Evolutionary conservation across 1,284 basidiomycete species (phyloP).

Genomic region (Apiotrichum veenhuisii): DNA sequence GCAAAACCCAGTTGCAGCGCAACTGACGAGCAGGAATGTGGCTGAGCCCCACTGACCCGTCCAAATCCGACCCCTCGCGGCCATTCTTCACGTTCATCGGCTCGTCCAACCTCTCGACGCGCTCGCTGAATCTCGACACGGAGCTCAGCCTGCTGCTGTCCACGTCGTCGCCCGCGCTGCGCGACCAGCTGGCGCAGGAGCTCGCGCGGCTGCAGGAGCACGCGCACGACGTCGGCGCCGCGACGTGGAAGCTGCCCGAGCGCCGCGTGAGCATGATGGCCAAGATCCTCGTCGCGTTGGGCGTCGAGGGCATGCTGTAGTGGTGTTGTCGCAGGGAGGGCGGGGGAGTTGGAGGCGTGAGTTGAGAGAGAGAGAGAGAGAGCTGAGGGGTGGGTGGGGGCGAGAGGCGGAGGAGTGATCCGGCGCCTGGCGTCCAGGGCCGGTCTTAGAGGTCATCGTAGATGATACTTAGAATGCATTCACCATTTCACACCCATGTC

Average conservation of each 20-base stretch:
- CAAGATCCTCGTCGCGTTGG: conserved; percentile 58
- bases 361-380: no score
- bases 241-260: conserved; percentile 53
- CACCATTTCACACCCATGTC: no score
- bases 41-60: conserved; percentile 55
- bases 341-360: no score
- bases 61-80: background rate
- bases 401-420: no score
- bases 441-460: no score
- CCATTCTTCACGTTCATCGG: conserved; percentile 84
- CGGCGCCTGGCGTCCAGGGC: no score
- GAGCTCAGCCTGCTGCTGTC: conserved; percentile 86
- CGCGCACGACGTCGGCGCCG: conserved; percentile 51
- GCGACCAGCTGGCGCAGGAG: conserved; percentile 51
- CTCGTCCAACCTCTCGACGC: conserved; percentile 90
- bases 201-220: conserved; percentile 50
- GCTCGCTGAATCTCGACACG: conserved; percentile 85
- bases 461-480: no score
- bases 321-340: no score
- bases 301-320: conserved; percentile 49
- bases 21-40: conserved; percentile 66
- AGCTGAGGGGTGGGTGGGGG: no score
- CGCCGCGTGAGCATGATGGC: conserved; percentile 69
- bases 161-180: conserved; percentile 56
- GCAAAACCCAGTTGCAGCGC: no score